Conservation (phyloP, 2,329 filamentous ascomycete species). For the Grosmannia clavigera region DNA sequence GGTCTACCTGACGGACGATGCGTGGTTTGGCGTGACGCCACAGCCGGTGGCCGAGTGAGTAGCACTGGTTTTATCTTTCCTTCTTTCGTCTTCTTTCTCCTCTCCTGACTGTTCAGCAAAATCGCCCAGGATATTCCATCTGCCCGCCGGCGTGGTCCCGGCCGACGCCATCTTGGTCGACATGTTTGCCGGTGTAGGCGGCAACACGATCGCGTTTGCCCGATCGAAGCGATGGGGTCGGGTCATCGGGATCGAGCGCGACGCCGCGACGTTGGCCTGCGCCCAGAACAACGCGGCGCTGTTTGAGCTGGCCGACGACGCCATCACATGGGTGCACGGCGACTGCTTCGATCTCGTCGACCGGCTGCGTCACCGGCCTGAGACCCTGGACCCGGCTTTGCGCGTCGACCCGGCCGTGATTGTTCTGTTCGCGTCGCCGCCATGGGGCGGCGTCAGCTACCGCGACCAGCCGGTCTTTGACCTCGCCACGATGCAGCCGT, state of each 20-base stretch:
- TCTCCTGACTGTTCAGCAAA: constrained; percentile 34
- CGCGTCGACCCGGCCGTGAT: constrained; percentile 28
- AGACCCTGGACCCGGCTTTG: constrained; percentile 23
- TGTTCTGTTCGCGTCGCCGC: constrained; percentile 44
- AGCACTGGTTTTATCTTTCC: background rate
- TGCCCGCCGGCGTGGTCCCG: constrained; percentile 28
- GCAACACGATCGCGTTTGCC: constrained; percentile 92
- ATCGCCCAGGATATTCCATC: constrained; percentile 65
- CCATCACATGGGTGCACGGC: constrained; percentile 75
- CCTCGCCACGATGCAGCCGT: constrained; percentile 77
- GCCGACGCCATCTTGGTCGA: constrained; percentile 59
- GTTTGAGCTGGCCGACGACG: constrained; percentile 55
- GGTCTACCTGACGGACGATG: constrained; percentile 80
- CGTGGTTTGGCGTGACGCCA: constrained; percentile 95
- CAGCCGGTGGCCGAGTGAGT: constrained; percentile 74
- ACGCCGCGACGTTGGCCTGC: constrained; percentile 69
- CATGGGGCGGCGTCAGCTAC: constrained; percentile 48
- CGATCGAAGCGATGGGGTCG: constrained; percentile 65
- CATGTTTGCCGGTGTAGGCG: constrained; percentile 81
- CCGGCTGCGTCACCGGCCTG: constrained; percentile 8
- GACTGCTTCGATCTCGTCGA: constrained; percentile 69
- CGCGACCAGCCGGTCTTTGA: constrained; percentile 61
- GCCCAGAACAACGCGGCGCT: constrained; percentile 84
- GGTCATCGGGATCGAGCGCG: constrained; percentile 81
- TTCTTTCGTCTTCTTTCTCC: background rate